A percentile compares a stretch with the other conserved stretches of the same genome.
phyloP scores from a whole-genome alignment of 495 filamentous ascomycete genomes.

The Glonium stellatum region DNA sequence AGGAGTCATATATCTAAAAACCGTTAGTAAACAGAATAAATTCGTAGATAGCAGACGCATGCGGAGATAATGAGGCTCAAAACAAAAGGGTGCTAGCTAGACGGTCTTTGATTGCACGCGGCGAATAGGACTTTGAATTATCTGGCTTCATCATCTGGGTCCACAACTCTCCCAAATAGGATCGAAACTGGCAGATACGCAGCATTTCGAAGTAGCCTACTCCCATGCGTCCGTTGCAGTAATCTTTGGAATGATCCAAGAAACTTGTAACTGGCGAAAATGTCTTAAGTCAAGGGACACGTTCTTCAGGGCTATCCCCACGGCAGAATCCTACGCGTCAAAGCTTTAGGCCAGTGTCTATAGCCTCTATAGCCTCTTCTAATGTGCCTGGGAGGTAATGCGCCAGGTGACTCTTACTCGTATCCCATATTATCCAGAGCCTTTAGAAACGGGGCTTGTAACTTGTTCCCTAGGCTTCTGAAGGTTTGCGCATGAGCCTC shows the following conservation, averaged over 20 bases:
- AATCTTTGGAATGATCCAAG: no score
- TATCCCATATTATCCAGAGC: slow-evolving; percentile 10
- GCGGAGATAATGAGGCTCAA: neutral
- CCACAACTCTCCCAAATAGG: no score
- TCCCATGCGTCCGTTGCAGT: no score
- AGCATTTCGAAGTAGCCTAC: no score
- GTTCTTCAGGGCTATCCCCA: no score
- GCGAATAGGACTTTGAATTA: no score
- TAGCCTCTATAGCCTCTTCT: neutral
- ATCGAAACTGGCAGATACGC: no score
- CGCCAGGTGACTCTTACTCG: slow-evolving; percentile 1
- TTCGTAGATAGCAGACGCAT: no score
- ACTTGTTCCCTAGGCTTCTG: slow-evolving; percentile 5
- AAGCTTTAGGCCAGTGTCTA: neutral
- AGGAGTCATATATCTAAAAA: slow-evolving; percentile 43
- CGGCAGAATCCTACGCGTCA: neutral
- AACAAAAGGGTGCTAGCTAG: neutral
- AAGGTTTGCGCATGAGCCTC: slow-evolving; percentile 2
- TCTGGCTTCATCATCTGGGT: no score
- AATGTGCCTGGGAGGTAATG: neutral
- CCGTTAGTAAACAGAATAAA: neutral
- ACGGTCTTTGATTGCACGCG: no score
- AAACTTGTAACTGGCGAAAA: no score
- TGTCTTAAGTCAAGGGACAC: no score
- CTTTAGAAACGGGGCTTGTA: slow-evolving; percentile 4